Percentiles rank a stretch among this genome's conserved stretches.
Evolutionary conservation across 371 early-diverging fungal species (phyloP).

Genomic region (Mucor mucedo): DNA sequence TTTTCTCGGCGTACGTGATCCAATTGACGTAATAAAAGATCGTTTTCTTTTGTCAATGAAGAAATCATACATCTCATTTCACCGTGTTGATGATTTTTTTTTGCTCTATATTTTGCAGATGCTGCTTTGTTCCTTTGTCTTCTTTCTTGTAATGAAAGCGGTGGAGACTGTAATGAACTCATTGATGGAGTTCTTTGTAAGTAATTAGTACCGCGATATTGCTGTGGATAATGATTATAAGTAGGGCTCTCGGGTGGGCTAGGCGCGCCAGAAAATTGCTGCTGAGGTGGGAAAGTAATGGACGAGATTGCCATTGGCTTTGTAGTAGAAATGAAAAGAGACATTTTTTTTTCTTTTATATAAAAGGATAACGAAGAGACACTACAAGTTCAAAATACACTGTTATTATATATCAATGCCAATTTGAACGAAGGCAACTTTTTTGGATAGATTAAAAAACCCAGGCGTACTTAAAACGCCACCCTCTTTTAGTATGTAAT

Average conservation of each 20-base stretch:
- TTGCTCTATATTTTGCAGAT: slow-evolving; percentile 70
- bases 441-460: slow-evolving; percentile 2
- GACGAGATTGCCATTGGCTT: slow-evolving; percentile 51
- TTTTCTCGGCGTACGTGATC: slow-evolving; percentile 61
- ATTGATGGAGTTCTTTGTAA: not conserved
- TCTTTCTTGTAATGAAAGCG: slow-evolving; percentile 59
- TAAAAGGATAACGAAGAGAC: not conserved
- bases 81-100: slow-evolving; percentile 66
- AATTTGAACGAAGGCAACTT: not conserved
- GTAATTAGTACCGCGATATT: not conserved
- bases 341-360: not conserved
- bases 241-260: slow-evolving; percentile 4
- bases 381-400: not conserved
- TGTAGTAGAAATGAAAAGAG: slow-evolving; percentile 11
- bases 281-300: slow-evolving; percentile 35
- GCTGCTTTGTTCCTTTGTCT: slow-evolving; percentile 69
- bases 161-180: slow-evolving; percentile 5
- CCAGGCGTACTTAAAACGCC: slow-evolving; percentile 7
- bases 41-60: slow-evolving; percentile 57
- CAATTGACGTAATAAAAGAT: slow-evolving; percentile 54
- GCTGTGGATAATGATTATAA: not conserved
- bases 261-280: not conserved
- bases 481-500: not conserved
- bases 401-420: not conserved
- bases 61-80: slow-evolving; percentile 61